Base-by-base conservation (phyloP, 2,329 filamentous ascomycete genomes). In the Didymellaceae sp. region DNA sequence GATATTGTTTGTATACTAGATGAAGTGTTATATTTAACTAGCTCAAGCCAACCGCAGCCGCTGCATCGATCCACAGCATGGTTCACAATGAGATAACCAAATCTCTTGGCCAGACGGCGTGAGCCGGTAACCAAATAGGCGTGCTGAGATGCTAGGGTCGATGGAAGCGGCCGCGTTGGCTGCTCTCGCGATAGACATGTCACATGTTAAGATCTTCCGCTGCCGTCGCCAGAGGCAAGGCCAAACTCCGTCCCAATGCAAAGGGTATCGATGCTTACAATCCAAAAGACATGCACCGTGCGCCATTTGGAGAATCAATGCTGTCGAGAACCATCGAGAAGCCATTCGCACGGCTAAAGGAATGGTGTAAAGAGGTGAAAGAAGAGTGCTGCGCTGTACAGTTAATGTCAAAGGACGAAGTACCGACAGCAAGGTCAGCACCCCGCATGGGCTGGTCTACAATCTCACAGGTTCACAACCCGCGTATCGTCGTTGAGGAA, bases 401-500 rank as follows among this genome's bases (percentile, higher is more conserved):
- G 45, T 54, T 21, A 54, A 30, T 33, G 41, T 54, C 45, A 54
- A 45, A 38, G n/a, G 28, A 33, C 33, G n/a, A 20, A 37, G 42
- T 21, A 46, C 24, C 48, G 16, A 26, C 47, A 25, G 17, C 32
- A 20, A 33, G 32, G 35, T 30, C 22, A 20, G 24, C 25, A 24
- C 37, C 33, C 42, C 17, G 38, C 42, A 33, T 26, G 14, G 18
- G 16, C n/a, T 21, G 24, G 16, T 42, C 45, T 42, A 47, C 39
- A 44, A 44, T 41, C 54, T 61, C 57, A 67, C 21, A 75, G 52
- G 51, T 73, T 74, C 61, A 75, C 66, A 30, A 75, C 68, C 43
- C 70, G 59, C 6, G 71, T 69, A 22, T 71, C 67, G 54, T 75
- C 74, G 11, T 73, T 62, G n/a, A 75, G 61, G 38, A 76, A 76